A percentile compares a stretch with the other conserved stretches of the same genome.
These are phyloP conservation scores for Geotrichum candidum DNA, from an alignment of 1,139 yeast genomes.

Conservation along the genomic window DNA sequence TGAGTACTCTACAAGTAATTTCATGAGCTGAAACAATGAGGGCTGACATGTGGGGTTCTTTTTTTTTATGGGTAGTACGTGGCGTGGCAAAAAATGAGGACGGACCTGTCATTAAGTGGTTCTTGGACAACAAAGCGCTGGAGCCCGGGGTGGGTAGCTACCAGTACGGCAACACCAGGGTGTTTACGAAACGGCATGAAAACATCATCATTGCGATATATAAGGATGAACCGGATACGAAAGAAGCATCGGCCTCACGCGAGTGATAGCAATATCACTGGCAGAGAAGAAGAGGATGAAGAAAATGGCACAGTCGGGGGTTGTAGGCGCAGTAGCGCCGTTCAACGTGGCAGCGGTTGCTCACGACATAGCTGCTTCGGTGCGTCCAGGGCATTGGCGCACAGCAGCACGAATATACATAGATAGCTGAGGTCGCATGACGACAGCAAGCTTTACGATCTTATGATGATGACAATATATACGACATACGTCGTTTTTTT, in stretches of 20 bases:
- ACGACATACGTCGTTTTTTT: background rate
- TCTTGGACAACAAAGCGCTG: constrained; percentile 11
- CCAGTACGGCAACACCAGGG: background rate
- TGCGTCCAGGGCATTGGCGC: background rate
- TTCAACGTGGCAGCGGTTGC: background rate
- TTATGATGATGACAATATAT: background rate
- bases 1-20: constrained; percentile 3
- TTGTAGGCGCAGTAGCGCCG: background rate
- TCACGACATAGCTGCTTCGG: background rate
- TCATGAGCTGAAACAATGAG: background rate
- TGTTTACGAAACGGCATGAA: constrained; percentile 10
- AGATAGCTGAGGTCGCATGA: background rate
- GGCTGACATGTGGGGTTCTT: background rate
- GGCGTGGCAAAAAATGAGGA: constrained; percentile 29
- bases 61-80: constrained; percentile 16
- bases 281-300: background rate
- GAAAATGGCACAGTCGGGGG: background rate
- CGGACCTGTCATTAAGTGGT: constrained; percentile 25
- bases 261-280: background rate
- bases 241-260: background rate
- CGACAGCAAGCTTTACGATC: background rate
- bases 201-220: constrained; percentile 13
- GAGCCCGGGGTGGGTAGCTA: constrained; percentile 7
- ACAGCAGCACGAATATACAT: background rate
- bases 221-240: background rate